phyloP scores from a whole-genome alignment of 139 green algal genomes.

The Bryopsis sp. region DNA sequence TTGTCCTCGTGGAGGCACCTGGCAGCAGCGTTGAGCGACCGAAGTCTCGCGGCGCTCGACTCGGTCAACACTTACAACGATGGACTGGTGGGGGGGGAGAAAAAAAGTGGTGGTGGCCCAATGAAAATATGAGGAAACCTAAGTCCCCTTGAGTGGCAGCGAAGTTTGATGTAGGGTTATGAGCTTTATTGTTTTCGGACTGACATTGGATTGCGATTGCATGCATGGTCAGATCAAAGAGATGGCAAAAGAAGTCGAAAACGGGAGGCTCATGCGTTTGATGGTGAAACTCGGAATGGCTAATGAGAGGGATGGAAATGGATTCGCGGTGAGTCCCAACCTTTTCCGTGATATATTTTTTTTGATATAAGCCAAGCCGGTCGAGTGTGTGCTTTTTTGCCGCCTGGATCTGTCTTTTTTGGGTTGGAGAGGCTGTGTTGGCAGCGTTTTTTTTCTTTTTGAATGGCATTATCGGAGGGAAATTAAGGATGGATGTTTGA shows the following conservation, averaged over 20 bases:
- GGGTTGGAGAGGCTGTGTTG: no score
- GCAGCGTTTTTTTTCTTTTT: no score
- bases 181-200: not conserved
- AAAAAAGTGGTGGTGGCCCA: no score
- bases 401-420: no score
- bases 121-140: no score
- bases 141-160: not conserved
- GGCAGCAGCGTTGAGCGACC: slow-evolving; percentile 51
- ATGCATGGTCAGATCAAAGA: slow-evolving; percentile 48
- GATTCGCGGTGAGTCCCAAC: slow-evolving; percentile 17
- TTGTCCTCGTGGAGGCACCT: slow-evolving; percentile 43
- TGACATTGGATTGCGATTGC: not conserved
- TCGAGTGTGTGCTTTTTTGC: no score
- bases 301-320: slow-evolving; percentile 53
- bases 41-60: slow-evolving; percentile 65
- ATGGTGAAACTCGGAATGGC: slow-evolving; percentile 69
- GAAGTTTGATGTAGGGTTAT: not conserved
- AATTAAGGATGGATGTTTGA: no score
- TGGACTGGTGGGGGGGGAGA: slow-evolving; percentile 28
- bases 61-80: slow-evolving; percentile 36
- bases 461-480: no score
- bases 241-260: slow-evolving; percentile 74
- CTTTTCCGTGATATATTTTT: no score
- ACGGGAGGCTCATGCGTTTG: slow-evolving; percentile 78
- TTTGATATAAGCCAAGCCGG: no score